Evolutionary conservation across 257 asterid genomes (phyloP).

Genomic region (Knoxia roxburghii): DNA sequence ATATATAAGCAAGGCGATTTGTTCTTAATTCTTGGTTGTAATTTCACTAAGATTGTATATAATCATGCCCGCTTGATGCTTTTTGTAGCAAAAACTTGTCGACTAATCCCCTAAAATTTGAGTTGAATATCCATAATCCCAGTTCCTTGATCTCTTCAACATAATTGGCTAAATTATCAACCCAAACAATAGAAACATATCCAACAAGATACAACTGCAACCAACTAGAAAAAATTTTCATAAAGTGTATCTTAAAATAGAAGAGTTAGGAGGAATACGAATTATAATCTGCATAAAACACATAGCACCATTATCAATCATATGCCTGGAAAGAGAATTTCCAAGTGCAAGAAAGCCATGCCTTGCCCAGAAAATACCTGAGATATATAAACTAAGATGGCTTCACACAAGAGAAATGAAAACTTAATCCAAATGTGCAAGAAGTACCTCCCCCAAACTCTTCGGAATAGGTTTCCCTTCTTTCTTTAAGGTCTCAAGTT

Average conservation of each 20-base stretch:
- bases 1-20: not conserved
- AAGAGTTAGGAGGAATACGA: not conserved
- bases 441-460: conserved; percentile 70
- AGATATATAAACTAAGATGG: not conserved
- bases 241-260: not conserved
- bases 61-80: not conserved
- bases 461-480: conserved; percentile 92
- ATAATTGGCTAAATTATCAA: not conserved
- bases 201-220: not conserved
- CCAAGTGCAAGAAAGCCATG: too few species aligned
- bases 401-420: not conserved
- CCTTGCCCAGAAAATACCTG: not conserved
- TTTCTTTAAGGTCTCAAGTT: conserved; percentile 57
- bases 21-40: not conserved
- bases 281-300: not conserved
- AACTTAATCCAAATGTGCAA: conserved; percentile 2
- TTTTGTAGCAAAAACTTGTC: not conserved
- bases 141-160: not conserved
- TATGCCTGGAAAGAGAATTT: not conserved
- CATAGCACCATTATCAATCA: not conserved
- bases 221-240: not conserved
- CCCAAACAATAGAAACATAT: not conserved
- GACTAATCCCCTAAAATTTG: not conserved
- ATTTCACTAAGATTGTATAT: not conserved
- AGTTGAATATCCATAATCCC: not conserved